These are phyloP conservation scores for Syncephalastrum contaminatum DNA, from an alignment of 371 early-diverging fungal genomes.

Conservation along the genomic window DNA sequence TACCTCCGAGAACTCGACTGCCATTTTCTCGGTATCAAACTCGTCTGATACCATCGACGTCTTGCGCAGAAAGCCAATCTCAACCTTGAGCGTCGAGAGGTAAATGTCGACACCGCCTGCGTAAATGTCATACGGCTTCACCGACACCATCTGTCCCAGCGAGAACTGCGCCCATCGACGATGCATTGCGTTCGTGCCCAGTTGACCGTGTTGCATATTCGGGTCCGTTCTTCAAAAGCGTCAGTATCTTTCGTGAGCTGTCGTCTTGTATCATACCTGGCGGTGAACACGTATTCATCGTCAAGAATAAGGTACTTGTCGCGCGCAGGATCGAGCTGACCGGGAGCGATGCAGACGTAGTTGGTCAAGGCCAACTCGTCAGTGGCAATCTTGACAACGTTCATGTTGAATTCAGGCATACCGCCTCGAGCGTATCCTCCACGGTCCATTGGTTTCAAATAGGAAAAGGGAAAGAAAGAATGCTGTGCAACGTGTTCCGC, in stretches of 20 bases:
- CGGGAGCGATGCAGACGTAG: slow-evolving; percentile 67
- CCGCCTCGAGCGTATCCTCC: background rate
- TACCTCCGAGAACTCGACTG: slow-evolving; percentile 63
- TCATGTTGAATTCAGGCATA: slow-evolving; percentile 6
- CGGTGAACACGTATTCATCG: slow-evolving; percentile 74
- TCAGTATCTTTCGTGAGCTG: background rate
- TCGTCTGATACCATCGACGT: slow-evolving; percentile 55
- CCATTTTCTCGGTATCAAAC: slow-evolving; percentile 75
- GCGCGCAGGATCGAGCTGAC: slow-evolving; percentile 63
- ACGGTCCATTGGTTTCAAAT: too few relatives aligned
- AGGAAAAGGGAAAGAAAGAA: too few relatives aligned
- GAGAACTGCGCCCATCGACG: slow-evolving; percentile 88
- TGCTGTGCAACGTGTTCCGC: too few relatives aligned
- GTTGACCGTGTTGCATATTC: slow-evolving; percentile 55
- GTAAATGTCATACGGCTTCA: slow-evolving; percentile 75
- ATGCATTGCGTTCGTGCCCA: slow-evolving; percentile 79
- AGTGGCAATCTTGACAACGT: slow-evolving; percentile 50
- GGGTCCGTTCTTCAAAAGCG: slow-evolving; percentile 48
- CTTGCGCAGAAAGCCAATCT: slow-evolving; percentile 63
- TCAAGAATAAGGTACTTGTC: slow-evolving; percentile 77
- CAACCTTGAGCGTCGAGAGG: slow-evolving; percentile 70
- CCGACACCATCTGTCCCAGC: slow-evolving; percentile 76
- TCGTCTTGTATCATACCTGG: slow-evolving; percentile 48
- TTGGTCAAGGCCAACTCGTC: slow-evolving; percentile 80
- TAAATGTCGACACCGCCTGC: slow-evolving; percentile 61